These are phyloP conservation scores for Manihot esculenta DNA, from an alignment of 441 rosid genomes.

Conservation along the genomic window DNA sequence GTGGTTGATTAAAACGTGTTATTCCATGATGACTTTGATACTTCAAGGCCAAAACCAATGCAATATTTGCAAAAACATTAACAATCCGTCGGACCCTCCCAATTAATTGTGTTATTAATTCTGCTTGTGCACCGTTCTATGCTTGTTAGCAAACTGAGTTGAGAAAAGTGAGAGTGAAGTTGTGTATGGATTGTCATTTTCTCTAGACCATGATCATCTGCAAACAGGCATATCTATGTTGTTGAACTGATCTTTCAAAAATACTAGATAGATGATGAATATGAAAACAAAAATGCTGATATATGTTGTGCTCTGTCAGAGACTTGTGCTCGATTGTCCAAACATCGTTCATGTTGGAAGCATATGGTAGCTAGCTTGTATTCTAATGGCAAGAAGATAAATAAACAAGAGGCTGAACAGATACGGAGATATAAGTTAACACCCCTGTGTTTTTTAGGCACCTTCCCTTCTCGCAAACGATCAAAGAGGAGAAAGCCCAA, in stretches of 20 bases:
- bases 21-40: not conserved
- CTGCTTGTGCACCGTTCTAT: not conserved
- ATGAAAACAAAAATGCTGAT: not conserved
- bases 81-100: not conserved
- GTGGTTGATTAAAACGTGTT: not conserved
- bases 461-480: slow-evolving; percentile 38
- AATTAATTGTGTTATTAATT: not conserved
- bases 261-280: not conserved
- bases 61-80: not conserved
- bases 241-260: not conserved
- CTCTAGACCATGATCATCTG: not conserved
- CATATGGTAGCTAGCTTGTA: slow-evolving; percentile 33
- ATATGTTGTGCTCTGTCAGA: slow-evolving; percentile 27
- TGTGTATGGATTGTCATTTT: not conserved
- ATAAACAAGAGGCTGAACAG: slow-evolving; percentile 18
- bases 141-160: not conserved
- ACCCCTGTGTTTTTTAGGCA: slow-evolving; percentile 50
- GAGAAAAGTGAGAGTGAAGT: not conserved
- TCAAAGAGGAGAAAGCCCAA: slow-evolving; percentile 46
- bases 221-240: not conserved
- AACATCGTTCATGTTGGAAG: slow-evolving; percentile 68
- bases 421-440: slow-evolving; percentile 16
- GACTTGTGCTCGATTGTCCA: slow-evolving; percentile 23
- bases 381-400: slow-evolving; percentile 27
- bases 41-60: not conserved